These are phyloP conservation scores for Peniophora sp. DNA, from an alignment of 1,284 basidiomycete species.

Conservation along the genomic window DNA sequence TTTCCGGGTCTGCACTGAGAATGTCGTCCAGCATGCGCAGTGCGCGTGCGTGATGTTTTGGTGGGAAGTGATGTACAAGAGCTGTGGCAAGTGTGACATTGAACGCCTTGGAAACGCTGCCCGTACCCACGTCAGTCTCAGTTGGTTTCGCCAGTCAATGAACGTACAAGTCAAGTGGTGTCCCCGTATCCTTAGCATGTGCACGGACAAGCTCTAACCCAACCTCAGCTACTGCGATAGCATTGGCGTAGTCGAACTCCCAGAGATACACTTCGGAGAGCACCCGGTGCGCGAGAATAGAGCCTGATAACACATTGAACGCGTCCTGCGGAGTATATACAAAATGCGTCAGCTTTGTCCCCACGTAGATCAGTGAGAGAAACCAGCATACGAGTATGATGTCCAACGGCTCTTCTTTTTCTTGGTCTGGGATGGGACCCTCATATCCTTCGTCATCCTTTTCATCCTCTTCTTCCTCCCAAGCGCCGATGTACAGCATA, in stretches of 20 bases:
- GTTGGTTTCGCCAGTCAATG: background rate
- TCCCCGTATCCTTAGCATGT: slow-evolving; percentile 55
- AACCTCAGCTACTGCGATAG: slow-evolving; percentile 63
- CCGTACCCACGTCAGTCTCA: slow-evolving; percentile 3
- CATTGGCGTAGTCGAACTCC: slow-evolving; percentile 74
- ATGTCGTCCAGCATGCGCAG: slow-evolving; percentile 67
- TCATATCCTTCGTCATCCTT: slow-evolving; percentile 25
- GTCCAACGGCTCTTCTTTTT: slow-evolving; percentile 39
- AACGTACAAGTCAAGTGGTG: slow-evolving; percentile 43
- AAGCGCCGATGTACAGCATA: slow-evolving; percentile 49
- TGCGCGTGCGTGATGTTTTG: slow-evolving; percentile 84
- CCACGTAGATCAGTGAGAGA: background rate
- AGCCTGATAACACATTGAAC: slow-evolving; percentile 46
- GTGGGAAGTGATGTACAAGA: slow-evolving; percentile 81
- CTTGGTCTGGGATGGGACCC: slow-evolving; percentile 20
- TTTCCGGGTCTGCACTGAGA: slow-evolving; percentile 52
- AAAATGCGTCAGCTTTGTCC: no score
- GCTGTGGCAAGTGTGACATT: slow-evolving; percentile 63
- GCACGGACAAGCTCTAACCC: slow-evolving; percentile 54
- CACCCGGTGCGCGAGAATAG: slow-evolving; percentile 68
- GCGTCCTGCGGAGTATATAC: slow-evolving; percentile 40
- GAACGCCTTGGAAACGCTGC: slow-evolving; percentile 53
- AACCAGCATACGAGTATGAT: slow-evolving; percentile 40
- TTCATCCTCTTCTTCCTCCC: slow-evolving; percentile 37
- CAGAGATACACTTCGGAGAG: slow-evolving; percentile 65